phyloP scores from a whole-genome alignment of 176 grass and related monocot genomes.

The Tillandsia fasciculata region DNA sequence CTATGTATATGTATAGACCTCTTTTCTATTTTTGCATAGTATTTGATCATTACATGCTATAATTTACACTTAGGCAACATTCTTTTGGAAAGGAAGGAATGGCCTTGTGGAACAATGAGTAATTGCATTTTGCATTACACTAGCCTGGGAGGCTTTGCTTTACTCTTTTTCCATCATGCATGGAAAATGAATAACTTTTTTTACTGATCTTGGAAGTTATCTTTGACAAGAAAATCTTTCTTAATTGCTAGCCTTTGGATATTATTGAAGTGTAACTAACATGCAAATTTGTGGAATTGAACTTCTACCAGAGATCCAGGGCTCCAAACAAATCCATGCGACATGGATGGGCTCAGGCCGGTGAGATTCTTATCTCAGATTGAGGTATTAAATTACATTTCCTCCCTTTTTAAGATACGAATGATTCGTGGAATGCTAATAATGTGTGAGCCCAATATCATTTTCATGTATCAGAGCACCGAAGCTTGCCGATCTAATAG shows the following conservation, averaged over 20 bases:
- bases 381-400: slow-evolving; percentile 33
- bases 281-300: not conserved
- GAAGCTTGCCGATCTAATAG: slow-evolving; percentile 59
- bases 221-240: not conserved
- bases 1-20: too few species aligned
- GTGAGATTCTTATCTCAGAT: slow-evolving; percentile 48
- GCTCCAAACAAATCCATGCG: slow-evolving; percentile 53
- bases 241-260: not conserved
- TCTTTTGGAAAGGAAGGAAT: too few species aligned
- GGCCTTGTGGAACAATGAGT: too few species aligned
- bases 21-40: too few species aligned
- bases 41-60: too few species aligned
- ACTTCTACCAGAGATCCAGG: slow-evolving; percentile 54
- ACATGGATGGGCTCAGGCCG: slow-evolving; percentile 61
- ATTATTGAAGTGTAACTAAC: not conserved
- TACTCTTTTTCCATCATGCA: too few species aligned
- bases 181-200: too few species aligned
- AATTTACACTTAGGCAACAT: too few species aligned
- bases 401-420: not conserved
- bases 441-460: not conserved
- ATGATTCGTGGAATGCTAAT: not conserved
- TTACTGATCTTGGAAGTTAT: not conserved
- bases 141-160: too few species aligned
- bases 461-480: slow-evolving; percentile 32
- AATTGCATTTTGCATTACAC: too few species aligned